A percentile compares a stretch with the other conserved stretches of the same genome.
These are phyloP conservation scores for Apiospora pterosperma DNA, from an alignment of 2,329 filamentous ascomycete species.

Conservation along the genomic window DNA sequence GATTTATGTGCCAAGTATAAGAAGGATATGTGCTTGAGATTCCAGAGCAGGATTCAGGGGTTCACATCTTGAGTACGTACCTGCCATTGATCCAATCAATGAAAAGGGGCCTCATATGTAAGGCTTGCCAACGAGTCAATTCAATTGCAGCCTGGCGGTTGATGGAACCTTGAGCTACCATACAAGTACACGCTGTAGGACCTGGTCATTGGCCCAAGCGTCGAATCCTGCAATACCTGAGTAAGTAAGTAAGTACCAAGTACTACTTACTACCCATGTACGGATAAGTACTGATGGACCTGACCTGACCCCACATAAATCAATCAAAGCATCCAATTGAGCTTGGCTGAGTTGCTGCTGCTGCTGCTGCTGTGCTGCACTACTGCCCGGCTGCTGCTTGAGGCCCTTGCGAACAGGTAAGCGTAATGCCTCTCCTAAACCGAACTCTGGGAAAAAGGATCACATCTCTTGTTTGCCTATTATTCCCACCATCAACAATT, in stretches of 20 bases:
- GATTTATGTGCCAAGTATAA: too few species aligned
- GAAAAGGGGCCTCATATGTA: background rate
- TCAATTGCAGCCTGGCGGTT: background rate
- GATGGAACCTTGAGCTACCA: background rate
- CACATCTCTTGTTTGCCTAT: background rate
- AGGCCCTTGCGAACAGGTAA: constrained; percentile 4
- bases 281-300: background rate
- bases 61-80: too few species aligned
- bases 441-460: constrained; percentile 3
- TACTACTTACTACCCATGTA: too few species aligned
- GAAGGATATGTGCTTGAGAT: too few species aligned
- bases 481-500: constrained; percentile 3
- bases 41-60: background rate
- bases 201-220: background rate
- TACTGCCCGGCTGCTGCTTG: background rate
- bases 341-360: background rate
- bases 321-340: background rate
- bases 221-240: background rate
- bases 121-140: background rate
- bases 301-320: background rate
- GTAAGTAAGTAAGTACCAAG: background rate
- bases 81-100: background rate
- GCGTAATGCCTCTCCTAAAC: constrained; percentile 4
- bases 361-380: background rate
- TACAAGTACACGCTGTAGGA: background rate